phyloP scores from a whole-genome alignment of 352 stramenopile genomes.

The Halophytophthora polymorphica region DNA sequence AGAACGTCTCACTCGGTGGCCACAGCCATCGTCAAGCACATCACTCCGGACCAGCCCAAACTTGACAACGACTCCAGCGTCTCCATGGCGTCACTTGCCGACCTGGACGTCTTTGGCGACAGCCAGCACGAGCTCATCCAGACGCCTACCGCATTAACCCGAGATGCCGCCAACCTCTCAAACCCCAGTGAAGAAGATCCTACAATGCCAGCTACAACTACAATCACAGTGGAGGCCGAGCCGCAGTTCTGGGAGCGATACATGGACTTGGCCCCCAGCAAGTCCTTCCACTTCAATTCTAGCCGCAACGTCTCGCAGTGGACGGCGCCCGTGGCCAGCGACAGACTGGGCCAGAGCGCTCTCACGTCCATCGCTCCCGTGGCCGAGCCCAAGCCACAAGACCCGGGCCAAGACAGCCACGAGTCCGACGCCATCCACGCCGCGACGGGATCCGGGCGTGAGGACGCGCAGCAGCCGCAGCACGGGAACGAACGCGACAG shows the following conservation, averaged over 20 bases:
- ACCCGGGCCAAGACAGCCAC: constrained; percentile 16
- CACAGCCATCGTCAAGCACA: too few relatives aligned
- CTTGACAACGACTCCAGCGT: too few relatives aligned
- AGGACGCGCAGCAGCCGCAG: neutral
- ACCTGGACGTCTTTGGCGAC: too few relatives aligned
- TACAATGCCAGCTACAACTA: neutral
- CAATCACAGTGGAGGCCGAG: neutral
- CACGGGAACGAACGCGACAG: constrained; percentile 18
- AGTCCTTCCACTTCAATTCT: constrained; percentile 56
- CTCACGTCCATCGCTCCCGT: constrained; percentile 1
- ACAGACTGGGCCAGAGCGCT: too few relatives aligned
- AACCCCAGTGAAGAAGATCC: neutral
- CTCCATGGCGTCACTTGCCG: too few relatives aligned
- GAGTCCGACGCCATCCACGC: constrained; percentile 1
- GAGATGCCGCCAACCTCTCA: neutral
- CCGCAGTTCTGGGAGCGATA: constrained; percentile 47
- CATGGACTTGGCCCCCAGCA: constrained; percentile 40
- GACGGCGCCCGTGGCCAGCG: too few relatives aligned
- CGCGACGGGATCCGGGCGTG: constrained; percentile 1
- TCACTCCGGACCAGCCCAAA: too few relatives aligned
- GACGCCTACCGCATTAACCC: too few relatives aligned
- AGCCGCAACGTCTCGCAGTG: constrained; percentile 37
- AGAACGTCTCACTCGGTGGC: too few relatives aligned
- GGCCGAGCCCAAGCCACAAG: constrained; percentile 1
- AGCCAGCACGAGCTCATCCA: too few relatives aligned